These are phyloP conservation scores for Lasiosphaeris hirsuta DNA, from an alignment of 495 filamentous ascomycete genomes.

Conservation along the genomic window DNA sequence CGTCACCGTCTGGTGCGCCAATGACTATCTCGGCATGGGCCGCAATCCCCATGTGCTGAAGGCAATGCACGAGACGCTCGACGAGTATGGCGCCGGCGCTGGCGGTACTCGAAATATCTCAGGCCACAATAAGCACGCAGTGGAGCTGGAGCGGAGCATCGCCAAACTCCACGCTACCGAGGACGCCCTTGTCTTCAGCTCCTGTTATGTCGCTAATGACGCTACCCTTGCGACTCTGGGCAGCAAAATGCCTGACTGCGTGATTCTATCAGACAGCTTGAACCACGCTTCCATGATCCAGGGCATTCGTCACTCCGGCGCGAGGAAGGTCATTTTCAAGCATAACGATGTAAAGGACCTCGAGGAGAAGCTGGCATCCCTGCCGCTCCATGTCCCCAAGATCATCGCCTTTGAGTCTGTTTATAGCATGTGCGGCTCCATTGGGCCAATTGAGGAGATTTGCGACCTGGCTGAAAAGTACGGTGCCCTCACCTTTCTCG, in stretches of 20 bases:
- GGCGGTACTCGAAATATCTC: constrained; percentile 97
- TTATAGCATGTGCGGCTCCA: constrained; percentile 97
- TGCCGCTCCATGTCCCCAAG: constrained; percentile 82
- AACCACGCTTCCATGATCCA: constrained; percentile 99
- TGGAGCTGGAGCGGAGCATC: constrained; percentile 76
- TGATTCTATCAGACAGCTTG: constrained; percentile 89
- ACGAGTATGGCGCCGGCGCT: constrained; percentile 91
- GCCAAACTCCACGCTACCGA: constrained; percentile 91
- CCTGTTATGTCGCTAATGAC: constrained; percentile 97
- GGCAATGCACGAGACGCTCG: constrained; percentile 90
- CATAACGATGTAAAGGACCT: constrained; percentile 92
- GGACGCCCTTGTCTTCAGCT: constrained; percentile 87
- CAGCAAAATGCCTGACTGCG: constrained; percentile 92
- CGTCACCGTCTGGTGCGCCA: constrained; percentile 99
- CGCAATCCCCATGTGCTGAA: constrained; percentile 82
- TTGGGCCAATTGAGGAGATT: constrained; percentile 92
- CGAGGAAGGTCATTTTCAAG: constrained; percentile 97
- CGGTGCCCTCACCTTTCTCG: constrained; percentile 93
- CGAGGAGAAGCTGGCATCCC: constrained; percentile 82
- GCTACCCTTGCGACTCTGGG: constrained; percentile 94
- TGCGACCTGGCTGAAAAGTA: constrained; percentile 97
- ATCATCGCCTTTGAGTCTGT: constrained; percentile 98
- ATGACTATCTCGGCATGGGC: constrained; percentile 98
- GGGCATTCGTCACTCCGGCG: constrained; percentile 93
- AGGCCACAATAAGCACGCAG: constrained; percentile 92